Percentiles rank a stretch among this genome's conserved stretches.
These are phyloP conservation scores for Ophiostoma pallidulum DNA, from an alignment of 2,329 filamentous ascomycete genomes.

Conservation along the genomic window DNA sequence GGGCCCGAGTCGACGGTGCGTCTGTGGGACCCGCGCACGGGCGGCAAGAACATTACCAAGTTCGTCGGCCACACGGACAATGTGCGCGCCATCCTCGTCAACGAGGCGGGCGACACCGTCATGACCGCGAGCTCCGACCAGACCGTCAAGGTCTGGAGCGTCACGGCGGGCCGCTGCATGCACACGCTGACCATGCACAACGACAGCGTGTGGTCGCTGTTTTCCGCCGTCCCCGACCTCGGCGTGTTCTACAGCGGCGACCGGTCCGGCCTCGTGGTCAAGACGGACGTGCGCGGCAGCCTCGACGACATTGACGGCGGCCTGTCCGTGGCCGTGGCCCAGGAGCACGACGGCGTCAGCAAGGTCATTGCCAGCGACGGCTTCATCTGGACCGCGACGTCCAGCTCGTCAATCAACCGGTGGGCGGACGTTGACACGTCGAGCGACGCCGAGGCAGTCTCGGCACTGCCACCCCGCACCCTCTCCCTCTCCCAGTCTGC, in stretches of 20 bases:
- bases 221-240: constrained; percentile 75
- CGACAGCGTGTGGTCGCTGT: constrained; percentile 93
- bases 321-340: constrained; percentile 77
- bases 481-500: constrained; percentile 9
- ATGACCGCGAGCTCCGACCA: constrained; percentile 93
- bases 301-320: constrained; percentile 66
- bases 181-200: constrained; percentile 99
- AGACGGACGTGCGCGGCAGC: constrained; percentile 76
- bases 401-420: constrained; percentile 82
- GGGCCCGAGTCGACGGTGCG: constrained; percentile 90
- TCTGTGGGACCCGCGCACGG: constrained; percentile 82
- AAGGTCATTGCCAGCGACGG: constrained; percentile 60
- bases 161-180: constrained; percentile 91
- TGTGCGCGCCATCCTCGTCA: constrained; percentile 82
- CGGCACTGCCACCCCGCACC: neutral
- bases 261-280: constrained; percentile 85
- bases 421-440: constrained; percentile 82
- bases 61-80: constrained; percentile 96
- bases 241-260: constrained; percentile 93
- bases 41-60: constrained; percentile 77
- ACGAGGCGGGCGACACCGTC: constrained; percentile 78
- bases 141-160: constrained; percentile 96
- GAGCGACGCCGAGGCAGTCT: constrained; percentile 33
- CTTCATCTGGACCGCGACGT: constrained; percentile 83
- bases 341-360: constrained; percentile 78